Base-by-base conservation (phyloP, 2,329 filamentous ascomycete species). In the Talaromyces atroroseus region DNA sequence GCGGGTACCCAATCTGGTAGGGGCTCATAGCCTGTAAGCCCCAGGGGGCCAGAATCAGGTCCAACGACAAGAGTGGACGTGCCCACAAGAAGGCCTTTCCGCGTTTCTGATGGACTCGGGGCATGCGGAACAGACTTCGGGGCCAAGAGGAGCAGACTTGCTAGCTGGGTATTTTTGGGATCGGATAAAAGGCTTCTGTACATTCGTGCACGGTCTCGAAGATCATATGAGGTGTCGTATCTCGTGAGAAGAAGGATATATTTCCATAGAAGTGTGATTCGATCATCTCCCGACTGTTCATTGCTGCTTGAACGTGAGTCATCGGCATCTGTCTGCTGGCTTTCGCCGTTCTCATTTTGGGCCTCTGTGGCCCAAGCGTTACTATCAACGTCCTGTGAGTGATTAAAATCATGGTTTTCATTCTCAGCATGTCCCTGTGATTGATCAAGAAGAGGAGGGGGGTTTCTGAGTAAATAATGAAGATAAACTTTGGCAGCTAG, bases 401-500 rank as follows among this genome's bases (percentile, higher is more conserved):
- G 47, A 36, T n/a, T n/a, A 16, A 49, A 36, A 14, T 44, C 32
- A 23, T 42, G 3, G 23, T 26, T 54, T 24, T 65, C 52, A 18
- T 64, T 58, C 20, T 64, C 59, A 6, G 57, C 36, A 6, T 61
- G 58, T 26, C 69, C 62, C 2, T 44, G 40, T 44, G 40, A 18
- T 23, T 44, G 18, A 20, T 44, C n/a, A 67, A 34, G 55, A 59
- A 14, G 58, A 50, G 66, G 59, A 11, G 63, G 61, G 24, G 68
- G 81, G 74, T 61, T 77, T 75, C 66, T 83, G 79, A 59, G 82
- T 40, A 97, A 73, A 67, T 95, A 84, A 65, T 97, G 90, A 16
- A 97, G 80, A 68, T 97, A 97, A 1, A 97, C 91, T 68, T 97
- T 97, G n/a, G 94, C 92, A 6, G 89, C 94, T 2, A 99, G 80